Conservation (phyloP, 2,329 filamentous ascomycete genomes). For the Zasmidium angulare region DNA sequence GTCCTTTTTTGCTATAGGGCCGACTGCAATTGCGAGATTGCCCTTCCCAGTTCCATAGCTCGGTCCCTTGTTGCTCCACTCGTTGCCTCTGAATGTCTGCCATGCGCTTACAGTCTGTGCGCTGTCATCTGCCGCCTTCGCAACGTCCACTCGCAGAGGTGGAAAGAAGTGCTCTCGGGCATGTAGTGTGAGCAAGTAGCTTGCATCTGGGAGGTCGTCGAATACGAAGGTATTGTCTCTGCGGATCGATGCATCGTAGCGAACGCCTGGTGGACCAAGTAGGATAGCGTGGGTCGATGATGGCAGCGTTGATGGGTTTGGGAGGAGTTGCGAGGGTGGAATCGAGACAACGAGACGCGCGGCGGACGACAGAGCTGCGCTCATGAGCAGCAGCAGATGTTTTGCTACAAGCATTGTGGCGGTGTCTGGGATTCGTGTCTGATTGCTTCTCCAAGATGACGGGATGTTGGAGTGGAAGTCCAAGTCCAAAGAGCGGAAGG, state of each 20-base stretch:
- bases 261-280: constrained; percentile 40
- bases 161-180: constrained; percentile 72
- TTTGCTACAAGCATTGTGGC: neutral
- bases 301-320: constrained; percentile 49
- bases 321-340: constrained; percentile 43
- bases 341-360: constrained; percentile 54
- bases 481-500: neutral
- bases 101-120: constrained; percentile 61
- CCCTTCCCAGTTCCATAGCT: constrained; percentile 46
- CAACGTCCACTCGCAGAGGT: constrained; percentile 76
- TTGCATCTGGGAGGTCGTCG: constrained; percentile 66
- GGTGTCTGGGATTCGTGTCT: neutral
- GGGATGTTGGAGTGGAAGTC: neutral
- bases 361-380: constrained; percentile 35
- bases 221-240: constrained; percentile 67
- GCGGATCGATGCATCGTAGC: constrained; percentile 63
- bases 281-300: constrained; percentile 65
- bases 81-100: constrained; percentile 85
- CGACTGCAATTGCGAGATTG: constrained; percentile 59
- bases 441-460: neutral
- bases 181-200: constrained; percentile 81
- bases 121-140: constrained; percentile 36
- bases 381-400: constrained; percentile 13
- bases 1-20: constrained; percentile 62
- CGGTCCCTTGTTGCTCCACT: constrained; percentile 85